phyloP scores from a whole-genome alignment of 441 rosid genomes.

The Euphorbia schlechtendalii region DNA sequence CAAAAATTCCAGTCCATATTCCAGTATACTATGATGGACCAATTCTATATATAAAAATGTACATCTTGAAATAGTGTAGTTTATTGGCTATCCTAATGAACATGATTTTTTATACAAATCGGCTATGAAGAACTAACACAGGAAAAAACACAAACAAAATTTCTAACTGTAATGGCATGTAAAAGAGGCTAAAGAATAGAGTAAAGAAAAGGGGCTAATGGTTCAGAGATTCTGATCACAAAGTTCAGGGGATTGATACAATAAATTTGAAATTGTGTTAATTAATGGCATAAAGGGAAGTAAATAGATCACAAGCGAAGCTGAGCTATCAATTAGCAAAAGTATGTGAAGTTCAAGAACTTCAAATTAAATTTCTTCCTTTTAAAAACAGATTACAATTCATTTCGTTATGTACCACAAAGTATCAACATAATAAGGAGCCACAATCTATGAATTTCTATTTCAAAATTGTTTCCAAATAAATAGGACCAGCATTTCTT shows the following conservation, averaged over 20 bases:
- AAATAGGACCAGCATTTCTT: neutral
- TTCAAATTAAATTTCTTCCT: neutral
- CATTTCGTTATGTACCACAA: neutral
- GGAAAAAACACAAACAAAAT: too few relatives aligned
- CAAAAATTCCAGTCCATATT: neutral
- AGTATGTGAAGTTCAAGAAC: neutral
- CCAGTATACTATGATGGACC: neutral
- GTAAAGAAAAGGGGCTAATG: neutral
- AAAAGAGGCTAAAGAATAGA: slow-evolving; percentile 1
- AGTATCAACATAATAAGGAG: neutral
- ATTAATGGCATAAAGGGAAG: neutral
- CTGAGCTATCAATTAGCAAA: neutral
- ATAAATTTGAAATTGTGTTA: neutral
- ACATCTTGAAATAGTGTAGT: too few relatives aligned
- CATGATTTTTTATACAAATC: neutral
- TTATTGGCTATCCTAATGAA: neutral
- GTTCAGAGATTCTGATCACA: neutral
- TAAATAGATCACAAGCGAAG: neutral
- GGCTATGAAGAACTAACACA: neutral
- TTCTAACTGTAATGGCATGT: neutral
- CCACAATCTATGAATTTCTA: neutral
- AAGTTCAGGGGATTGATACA: neutral
- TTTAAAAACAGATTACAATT: neutral
- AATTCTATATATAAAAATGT: neutral
- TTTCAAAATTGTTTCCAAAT: neutral